Evolutionary conservation across 2,329 filamentous ascomycete species (phyloP), one percentile per base, ranked within the genome.

Genomic region (Aaosphaeria arxii): DNA sequence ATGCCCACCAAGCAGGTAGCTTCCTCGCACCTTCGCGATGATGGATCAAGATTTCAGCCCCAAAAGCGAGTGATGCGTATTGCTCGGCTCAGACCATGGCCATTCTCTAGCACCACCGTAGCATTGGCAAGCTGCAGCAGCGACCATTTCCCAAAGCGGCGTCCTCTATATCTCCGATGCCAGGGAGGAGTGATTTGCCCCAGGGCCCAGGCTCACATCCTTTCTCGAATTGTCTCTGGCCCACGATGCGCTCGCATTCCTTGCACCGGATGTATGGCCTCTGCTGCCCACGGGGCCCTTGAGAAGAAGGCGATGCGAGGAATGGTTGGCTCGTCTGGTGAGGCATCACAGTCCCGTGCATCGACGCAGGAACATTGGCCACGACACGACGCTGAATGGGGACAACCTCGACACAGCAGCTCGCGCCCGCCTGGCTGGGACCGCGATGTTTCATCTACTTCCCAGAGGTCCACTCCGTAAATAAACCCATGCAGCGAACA

Each of bases 121-220:
- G 69, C 68, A 73, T 71, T 72, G 70, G 71, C 62, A 69, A 70
- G 71, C 71, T 74, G 72, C 73, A 74, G 71, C 62, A 67, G 67
- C 69, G 66, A 69, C 56, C 66, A 64, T 68, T 66, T 64, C 71
- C 70, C 57, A 67, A 74, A 67, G 53, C 55, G 64, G 71, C 53
- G 55, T 59, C 11, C 57, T 67, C 59, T 71, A 72, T 67, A 67
- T 70, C 65, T 66, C 67, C 67, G 66, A 69, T 54, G 67, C 58
- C 63, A 71, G 66, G 64, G 66, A 69, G 63, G 57, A 53, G 53
- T 55, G 59, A 59, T 65, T 57, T 67, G 64, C 63, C 54, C 64
- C 59, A 56, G 55, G 60, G 66, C 62, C 64, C 59, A 67, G 62
- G 65, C 61, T 65, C 59, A 56, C 58, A 54, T 57, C 53, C 42